Percentiles rank a stretch among this genome's conserved stretches.
Conservation (phyloP, 768 basidiomycete genomes). For the Rhodotorula graminis region DNA sequence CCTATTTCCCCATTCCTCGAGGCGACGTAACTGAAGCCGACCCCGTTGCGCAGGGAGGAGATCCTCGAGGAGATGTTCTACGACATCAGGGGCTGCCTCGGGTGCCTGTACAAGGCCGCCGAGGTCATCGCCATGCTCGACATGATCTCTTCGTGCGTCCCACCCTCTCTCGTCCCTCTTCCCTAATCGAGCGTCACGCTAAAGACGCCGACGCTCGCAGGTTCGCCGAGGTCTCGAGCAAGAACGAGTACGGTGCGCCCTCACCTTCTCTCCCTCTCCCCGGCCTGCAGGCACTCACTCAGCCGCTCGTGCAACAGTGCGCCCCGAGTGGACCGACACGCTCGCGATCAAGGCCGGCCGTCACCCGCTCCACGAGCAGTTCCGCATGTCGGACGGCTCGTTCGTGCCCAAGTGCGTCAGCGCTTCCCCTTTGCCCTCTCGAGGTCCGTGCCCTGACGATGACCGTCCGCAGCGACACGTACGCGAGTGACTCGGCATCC, state of each 20-base stretch:
- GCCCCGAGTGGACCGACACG: constrained; percentile 86
- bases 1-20: constrained; percentile 42
- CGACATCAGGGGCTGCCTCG: constrained; percentile 65
- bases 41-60: constrained; percentile 48
- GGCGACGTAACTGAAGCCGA: neutral
- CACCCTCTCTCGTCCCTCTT: neutral
- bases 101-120: constrained; percentile 79
- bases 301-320: constrained; percentile 53
- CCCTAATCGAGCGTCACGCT: neutral
- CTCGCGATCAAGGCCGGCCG: constrained; percentile 82
- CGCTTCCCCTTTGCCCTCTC: neutral
- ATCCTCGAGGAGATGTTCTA: constrained; percentile 73
- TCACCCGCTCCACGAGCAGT: constrained; percentile 76
- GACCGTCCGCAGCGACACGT: constrained; percentile 76
- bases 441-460: neutral
- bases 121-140: constrained; percentile 89
- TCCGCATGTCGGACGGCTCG: constrained; percentile 51
- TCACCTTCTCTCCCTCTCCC: constrained; percentile 33
- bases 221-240: constrained; percentile 29
- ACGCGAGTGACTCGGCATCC: constrained; percentile 71
- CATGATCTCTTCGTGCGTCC: constrained; percentile 83
- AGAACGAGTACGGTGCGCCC: constrained; percentile 35
- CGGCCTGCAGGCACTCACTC: neutral
- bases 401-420: constrained; percentile 38
- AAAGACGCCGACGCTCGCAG: neutral